A percentile compares a stretch with the other conserved stretches of the same genome.
Conservation (phyloP, 2,329 filamentous ascomycete species). For the Neopestalotiopsis clavispora region DNA sequence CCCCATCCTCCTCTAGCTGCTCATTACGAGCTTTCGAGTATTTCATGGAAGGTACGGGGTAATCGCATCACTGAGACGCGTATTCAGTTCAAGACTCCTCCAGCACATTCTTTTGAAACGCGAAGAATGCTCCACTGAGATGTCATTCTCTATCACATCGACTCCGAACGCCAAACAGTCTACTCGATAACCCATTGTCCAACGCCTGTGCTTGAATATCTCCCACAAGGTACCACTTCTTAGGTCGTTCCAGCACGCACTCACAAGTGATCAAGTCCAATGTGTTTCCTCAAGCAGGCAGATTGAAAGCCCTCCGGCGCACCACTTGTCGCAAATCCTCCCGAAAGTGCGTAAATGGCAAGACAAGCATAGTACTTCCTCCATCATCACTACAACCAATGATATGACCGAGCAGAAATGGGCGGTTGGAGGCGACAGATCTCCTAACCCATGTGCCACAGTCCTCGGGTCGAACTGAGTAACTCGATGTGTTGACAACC, state of each 20-base stretch:
- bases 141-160: too few relatives aligned
- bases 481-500: conserved; percentile 22
- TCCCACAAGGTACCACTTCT: too few relatives aligned
- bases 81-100: too few relatives aligned
- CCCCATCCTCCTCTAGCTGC: too few relatives aligned
- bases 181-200: too few relatives aligned
- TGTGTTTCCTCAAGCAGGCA: neutral
- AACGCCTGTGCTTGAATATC: too few relatives aligned
- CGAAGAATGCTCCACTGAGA: too few relatives aligned
- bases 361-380: conserved; percentile 17
- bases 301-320: conserved; percentile 18
- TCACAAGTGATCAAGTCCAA: neutral
- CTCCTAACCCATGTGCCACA: conserved; percentile 22
- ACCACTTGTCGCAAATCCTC: conserved; percentile 18
- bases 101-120: too few relatives aligned
- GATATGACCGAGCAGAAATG: conserved; percentile 21
- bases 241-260: neutral
- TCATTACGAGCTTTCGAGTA: too few relatives aligned
- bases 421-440: conserved; percentile 19
- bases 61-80: too few relatives aligned
- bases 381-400: conserved; percentile 18
- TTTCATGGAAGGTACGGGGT: too few relatives aligned
- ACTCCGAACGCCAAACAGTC: too few relatives aligned
- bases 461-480: conserved; percentile 19
- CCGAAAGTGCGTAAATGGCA: conserved; percentile 19